These are phyloP conservation scores for Trichoderma gamsii DNA, from an alignment of 495 filamentous ascomycete species.

Conservation along the genomic window DNA sequence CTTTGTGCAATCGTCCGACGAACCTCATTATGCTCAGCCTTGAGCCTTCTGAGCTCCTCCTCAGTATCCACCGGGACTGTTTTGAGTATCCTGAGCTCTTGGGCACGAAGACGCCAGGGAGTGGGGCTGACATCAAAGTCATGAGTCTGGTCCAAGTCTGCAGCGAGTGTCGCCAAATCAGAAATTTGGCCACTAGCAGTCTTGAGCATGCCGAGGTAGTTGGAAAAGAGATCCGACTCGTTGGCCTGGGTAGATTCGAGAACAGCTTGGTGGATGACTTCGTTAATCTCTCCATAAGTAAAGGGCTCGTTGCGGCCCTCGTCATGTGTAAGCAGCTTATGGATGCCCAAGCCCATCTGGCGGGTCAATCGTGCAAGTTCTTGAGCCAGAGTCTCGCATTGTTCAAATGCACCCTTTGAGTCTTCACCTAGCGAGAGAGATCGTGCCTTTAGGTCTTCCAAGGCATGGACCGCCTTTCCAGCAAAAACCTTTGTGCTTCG, in stretches of 20 bases:
- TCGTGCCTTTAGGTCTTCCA: conserved; percentile 71
- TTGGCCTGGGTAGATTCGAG: conserved; percentile 40
- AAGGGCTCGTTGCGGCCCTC: conserved; percentile 66
- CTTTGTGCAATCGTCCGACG: conserved; percentile 57
- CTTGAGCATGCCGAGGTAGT: conserved; percentile 62
- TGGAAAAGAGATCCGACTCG: conserved; percentile 58
- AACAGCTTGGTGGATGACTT: conserved; percentile 53
- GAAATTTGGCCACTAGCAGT: conserved; percentile 57
- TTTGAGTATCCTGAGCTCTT: conserved; percentile 71
- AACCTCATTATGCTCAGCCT: conserved; percentile 64
- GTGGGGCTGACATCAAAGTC: conserved; percentile 71
- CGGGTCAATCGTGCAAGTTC: conserved; percentile 64
- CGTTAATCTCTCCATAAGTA: conserved; percentile 58
- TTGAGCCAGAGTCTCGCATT: conserved; percentile 55
- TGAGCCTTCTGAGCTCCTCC: conserved; percentile 66
- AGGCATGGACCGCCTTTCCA: conserved; percentile 66
- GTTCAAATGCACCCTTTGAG: conserved; percentile 44
- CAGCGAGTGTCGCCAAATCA: conserved; percentile 66
- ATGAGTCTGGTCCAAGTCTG: conserved; percentile 69
- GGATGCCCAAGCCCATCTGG: conserved; percentile 59
- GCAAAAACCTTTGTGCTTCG: conserved; percentile 80
- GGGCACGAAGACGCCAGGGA: conserved; percentile 80
- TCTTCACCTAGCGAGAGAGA: conserved; percentile 67
- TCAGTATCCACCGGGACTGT: conserved; percentile 73
- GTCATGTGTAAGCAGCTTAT: conserved; percentile 54